Percentiles rank a stretch among this genome's conserved stretches.
Conservation (phyloP, 2,329 filamentous ascomycete genomes). For the Acephala macrosclerotiorum region DNA sequence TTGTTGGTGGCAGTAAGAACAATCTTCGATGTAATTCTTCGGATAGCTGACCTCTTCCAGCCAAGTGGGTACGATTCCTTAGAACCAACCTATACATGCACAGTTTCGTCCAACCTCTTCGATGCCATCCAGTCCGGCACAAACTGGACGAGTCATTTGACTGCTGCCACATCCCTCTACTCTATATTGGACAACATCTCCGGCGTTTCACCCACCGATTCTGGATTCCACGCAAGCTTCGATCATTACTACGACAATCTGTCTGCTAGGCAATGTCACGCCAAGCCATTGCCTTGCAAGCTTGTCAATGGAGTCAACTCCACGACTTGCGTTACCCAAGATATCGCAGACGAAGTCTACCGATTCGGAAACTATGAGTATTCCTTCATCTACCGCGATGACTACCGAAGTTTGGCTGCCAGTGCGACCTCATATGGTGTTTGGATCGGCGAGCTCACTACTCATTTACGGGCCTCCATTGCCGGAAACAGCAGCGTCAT, state of each 20-base stretch:
- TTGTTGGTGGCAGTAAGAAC: slow-evolving; percentile 55
- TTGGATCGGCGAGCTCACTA: slow-evolving; percentile 75
- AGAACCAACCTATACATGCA: slow-evolving; percentile 76
- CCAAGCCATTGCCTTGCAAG: slow-evolving; percentile 75
- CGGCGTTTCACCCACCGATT: slow-evolving; percentile 62
- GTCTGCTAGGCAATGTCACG: slow-evolving; percentile 79
- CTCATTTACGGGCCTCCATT: slow-evolving; percentile 65
- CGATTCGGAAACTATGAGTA: slow-evolving; percentile 84
- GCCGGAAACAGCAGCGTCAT: slow-evolving; percentile 51
- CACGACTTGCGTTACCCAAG: slow-evolving; percentile 66
- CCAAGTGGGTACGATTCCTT: slow-evolving; percentile 71
- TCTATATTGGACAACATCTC: slow-evolving; percentile 70
- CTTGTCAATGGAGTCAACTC: slow-evolving; percentile 53
- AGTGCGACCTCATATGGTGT: slow-evolving; percentile 71
- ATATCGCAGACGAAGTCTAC: slow-evolving; percentile 73
- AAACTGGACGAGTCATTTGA: slow-evolving; percentile 71
- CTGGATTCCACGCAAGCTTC: slow-evolving; percentile 73
- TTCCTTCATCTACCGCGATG: slow-evolving; percentile 77
- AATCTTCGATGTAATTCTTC: background rate
- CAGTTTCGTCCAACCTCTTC: slow-evolving; percentile 54
- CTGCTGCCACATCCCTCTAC: slow-evolving; percentile 62
- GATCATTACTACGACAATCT: slow-evolving; percentile 90
- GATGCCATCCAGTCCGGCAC: slow-evolving; percentile 53
- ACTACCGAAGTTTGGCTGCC: slow-evolving; percentile 65
- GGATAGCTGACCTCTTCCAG: slow-evolving; percentile 18